A percentile compares a stretch with the other conserved stretches of the same genome.
These are phyloP conservation scores for Hevea brasiliensis DNA, from an alignment of 345 rosid genomes.

Conservation along the genomic window DNA sequence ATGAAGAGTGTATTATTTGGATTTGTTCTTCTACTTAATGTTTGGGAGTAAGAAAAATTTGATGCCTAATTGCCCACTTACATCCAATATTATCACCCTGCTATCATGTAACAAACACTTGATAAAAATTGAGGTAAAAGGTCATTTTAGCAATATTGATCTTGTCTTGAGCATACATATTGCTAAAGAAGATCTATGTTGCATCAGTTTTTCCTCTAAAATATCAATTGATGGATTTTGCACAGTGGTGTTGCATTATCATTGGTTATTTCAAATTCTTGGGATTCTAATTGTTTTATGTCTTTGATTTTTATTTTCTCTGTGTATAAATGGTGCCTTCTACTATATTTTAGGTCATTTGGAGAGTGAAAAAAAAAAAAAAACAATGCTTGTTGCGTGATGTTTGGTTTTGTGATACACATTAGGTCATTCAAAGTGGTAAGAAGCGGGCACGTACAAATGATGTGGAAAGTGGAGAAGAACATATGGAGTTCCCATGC, in stretches of 20 bases:
- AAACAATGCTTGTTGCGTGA: neutral
- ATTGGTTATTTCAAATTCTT: neutral
- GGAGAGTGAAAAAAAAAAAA: neutral
- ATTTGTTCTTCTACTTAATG: neutral
- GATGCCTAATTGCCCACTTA: neutral
- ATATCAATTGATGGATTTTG: neutral
- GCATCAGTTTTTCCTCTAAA: neutral
- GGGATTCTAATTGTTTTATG: neutral
- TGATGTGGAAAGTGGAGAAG: conserved; percentile 42
- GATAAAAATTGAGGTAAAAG: neutral
- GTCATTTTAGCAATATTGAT: neutral
- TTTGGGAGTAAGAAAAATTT: no score
- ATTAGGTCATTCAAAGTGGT: conserved; percentile 63
- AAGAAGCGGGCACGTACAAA: conserved; percentile 46
- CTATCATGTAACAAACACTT: neutral
- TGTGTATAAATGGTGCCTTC: neutral
- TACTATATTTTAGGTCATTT: neutral
- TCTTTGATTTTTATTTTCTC: neutral
- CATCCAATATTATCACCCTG: neutral
- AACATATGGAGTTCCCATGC: conserved; percentile 44
- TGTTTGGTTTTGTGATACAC: conserved; percentile 11
- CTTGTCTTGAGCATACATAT: neutral
- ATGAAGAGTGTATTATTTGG: neutral
- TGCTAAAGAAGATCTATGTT: neutral
- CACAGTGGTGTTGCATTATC: neutral